Evolutionary conservation across 768 basidiomycete species (phyloP).

Genomic region (Suillus fuscotomentosus): DNA sequence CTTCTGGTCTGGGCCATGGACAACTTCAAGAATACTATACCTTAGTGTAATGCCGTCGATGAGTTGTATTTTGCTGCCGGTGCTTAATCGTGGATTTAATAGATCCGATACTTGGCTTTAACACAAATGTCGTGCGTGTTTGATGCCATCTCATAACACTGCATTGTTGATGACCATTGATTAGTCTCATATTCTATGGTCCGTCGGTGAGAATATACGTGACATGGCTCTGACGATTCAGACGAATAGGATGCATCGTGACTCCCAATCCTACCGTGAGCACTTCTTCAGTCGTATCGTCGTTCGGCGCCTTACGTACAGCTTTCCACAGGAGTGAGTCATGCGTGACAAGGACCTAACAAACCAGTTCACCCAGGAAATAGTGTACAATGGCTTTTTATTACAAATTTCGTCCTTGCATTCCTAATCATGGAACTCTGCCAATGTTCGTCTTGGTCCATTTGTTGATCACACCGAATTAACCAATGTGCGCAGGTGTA

Average conservation of each 20-base stretch:
- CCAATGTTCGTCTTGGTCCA: slow-evolving; percentile 13
- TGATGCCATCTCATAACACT: not conserved
- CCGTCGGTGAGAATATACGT: not conserved
- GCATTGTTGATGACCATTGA: not conserved
- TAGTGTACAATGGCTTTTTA: not conserved
- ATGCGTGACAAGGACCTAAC: not conserved
- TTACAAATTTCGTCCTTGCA: not conserved
- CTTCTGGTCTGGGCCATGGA: slow-evolving; percentile 1
- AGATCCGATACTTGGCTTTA: slow-evolving; percentile 1
- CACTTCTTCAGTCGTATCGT: not conserved
- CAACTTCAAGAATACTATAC: not conserved
- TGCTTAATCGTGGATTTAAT: not conserved
- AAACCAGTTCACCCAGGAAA: not conserved
- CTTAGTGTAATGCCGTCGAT: not conserved
- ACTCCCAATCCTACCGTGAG: not conserved
- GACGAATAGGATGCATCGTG: not conserved
- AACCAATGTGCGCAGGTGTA: slow-evolving; percentile 3
- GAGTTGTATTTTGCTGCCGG: not conserved
- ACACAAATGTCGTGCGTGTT: not conserved
- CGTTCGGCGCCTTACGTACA: not conserved
- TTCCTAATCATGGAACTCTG: slow-evolving; percentile 11
- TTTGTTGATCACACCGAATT: not conserved
- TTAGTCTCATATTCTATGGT: not conserved
- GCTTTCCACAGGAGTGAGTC: not conserved
- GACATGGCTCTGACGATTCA: not conserved